Percentiles rank a stretch among this genome's conserved stretches.
phyloP scores from a whole-genome alignment of 352 stramenopile genomes.

The Pythium aphanidermatum region DNA sequence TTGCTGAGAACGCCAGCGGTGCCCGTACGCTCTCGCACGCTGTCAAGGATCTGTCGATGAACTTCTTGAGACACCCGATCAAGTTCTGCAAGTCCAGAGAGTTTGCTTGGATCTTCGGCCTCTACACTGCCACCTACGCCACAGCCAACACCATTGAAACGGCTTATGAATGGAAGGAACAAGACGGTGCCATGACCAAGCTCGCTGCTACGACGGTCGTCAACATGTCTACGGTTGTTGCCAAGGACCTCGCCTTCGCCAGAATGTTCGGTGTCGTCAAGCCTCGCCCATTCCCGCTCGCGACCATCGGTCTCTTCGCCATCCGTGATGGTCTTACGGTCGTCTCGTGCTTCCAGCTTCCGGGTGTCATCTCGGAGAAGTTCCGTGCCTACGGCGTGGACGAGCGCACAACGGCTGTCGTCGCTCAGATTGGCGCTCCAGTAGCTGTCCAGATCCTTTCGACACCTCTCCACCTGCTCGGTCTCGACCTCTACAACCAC shows the following conservation, averaged over 20 bases:
- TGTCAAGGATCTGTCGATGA: conserved; percentile 25
- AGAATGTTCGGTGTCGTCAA: conserved; percentile 54
- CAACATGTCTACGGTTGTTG: conserved; percentile 53
- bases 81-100: conserved; percentile 44
- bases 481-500: conserved; percentile 63
- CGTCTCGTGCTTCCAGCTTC: conserved; percentile 51
- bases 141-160: conserved; percentile 51
- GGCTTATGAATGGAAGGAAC: conserved; percentile 31
- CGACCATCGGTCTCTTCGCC: conserved; percentile 45
- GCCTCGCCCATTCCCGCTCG: conserved; percentile 33
- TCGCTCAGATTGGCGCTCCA: conserved; percentile 43
- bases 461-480: conserved; percentile 57
- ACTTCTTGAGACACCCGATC: conserved; percentile 34
- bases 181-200: conserved; percentile 33
- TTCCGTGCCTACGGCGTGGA: conserved; percentile 25
- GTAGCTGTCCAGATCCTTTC: conserved; percentile 45
- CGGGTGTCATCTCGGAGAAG: conserved; percentile 25
- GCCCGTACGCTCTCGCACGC: conserved; percentile 24
- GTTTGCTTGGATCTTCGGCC: conserved; percentile 52
- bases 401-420: conserved; percentile 20
- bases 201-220: conserved; percentile 47
- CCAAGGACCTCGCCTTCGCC: conserved; percentile 63
- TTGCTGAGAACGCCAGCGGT: conserved; percentile 46
- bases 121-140: conserved; percentile 60
- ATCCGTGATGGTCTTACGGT: conserved; percentile 47